Percentiles rank a stretch among this genome's conserved stretches.
Evolutionary conservation across 805 yeast species (phyloP).

Genomic region (Scheffersomyces ergatensis): DNA sequence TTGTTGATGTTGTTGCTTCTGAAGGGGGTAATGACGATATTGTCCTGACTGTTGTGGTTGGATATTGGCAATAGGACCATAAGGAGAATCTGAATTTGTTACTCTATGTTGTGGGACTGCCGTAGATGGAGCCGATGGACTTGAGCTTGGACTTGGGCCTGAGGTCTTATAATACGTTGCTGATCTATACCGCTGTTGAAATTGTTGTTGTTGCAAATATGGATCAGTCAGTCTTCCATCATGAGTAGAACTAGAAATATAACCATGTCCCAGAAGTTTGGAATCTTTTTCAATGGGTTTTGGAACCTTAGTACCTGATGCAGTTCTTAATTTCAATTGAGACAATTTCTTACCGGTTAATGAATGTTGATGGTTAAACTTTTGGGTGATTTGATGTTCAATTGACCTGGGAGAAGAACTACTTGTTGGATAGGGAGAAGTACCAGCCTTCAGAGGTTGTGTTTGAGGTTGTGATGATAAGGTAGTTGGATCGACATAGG

Average conservation of each 20-base stretch:
- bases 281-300: not conserved
- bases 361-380: conserved; percentile 9
- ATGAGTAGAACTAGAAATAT: too few relatives aligned
- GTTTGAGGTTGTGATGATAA: conserved; percentile 1
- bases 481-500: conserved; percentile 26
- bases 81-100: not conserved
- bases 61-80: not conserved
- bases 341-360: conserved; percentile 13
- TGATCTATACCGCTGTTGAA: not conserved
- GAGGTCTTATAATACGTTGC: not conserved
- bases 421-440: conserved; percentile 20
- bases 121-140: too few relatives aligned
- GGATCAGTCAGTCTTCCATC: not conserved
- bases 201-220: not conserved
- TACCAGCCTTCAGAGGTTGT: conserved; percentile 1
- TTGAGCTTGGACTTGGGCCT: not conserved
- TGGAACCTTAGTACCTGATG: not conserved
- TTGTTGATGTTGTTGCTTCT: not conserved
- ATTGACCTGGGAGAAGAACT: conserved; percentile 5
- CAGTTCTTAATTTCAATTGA: conserved; percentile 7
- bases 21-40: not conserved
- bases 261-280: not conserved
- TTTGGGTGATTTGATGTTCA: conserved; percentile 9
- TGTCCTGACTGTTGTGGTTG: not conserved
- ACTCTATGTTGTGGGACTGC: not conserved